Base-by-base conservation (phyloP, 129 eudicot genomes). In the Lactuca sativa region DNA sequence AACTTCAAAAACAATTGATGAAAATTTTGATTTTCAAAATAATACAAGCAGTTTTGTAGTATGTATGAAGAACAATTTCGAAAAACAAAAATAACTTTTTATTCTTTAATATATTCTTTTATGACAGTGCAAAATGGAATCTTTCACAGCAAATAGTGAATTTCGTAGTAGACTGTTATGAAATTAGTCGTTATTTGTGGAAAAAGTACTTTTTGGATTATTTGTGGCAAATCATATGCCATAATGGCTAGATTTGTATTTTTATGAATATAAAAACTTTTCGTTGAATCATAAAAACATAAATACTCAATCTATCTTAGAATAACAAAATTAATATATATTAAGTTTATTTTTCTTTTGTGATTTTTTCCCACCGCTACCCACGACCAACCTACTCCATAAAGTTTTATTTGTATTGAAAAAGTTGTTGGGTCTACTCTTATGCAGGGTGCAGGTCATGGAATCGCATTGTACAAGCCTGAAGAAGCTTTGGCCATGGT, bases 381-480 rank as follows among this genome's bases (percentile, higher is more conserved):
- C 14, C 8, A 7, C 44, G 9, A 40, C 1, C 44, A 40, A 7
- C 44, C 9, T 7, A 40, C 8, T 40, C 51, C 13, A 10, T 44
- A 44, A 44, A 44, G 14, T 44, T 9, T 44, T 44, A 44, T 10
- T 44, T 40, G 30, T 25, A 4, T 2, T 40, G 2, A 7, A 6
- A 3, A 47, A 10, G 12, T 47, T 43, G 2, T 43, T 43, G 49
- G 13, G 14, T 43, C 3, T 11, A 3, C 49, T 40, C 4, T 21
- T 56, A 13, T 56, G 56, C 14, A 70, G 66, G 74, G 66, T 10
- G 66, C 66, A 5, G 71, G 71, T 49, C 71, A 66, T 49, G 52
- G 59, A 31, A 56, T 66, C 4, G 71, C 71, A 66, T 66, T 66
- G 44, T 47, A 66, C 71, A 66, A 49, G 41, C 71, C 71, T 14